Evolutionary conservation across 2,329 filamentous ascomycete genomes (phyloP).

Genomic region (Ophiostoma sp.): DNA sequence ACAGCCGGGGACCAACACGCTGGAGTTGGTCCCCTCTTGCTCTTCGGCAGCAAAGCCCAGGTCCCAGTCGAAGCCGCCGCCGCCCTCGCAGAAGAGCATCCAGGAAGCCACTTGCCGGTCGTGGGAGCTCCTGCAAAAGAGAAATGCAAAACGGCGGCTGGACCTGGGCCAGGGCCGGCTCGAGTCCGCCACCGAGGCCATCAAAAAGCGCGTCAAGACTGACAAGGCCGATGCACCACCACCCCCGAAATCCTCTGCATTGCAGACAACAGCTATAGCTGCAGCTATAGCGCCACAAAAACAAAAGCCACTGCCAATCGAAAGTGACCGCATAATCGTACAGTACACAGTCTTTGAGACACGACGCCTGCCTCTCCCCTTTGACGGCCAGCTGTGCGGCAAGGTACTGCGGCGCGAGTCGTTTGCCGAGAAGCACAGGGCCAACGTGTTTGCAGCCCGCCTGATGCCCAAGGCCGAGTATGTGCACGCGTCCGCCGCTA

Average conservation of each 20-base stretch:
- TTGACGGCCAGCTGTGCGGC: constrained; percentile 11
- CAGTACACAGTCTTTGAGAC: constrained; percentile 14
- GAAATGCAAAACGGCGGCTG: background rate
- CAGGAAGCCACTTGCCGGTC: background rate
- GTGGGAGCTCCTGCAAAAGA: background rate
- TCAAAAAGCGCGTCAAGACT: background rate
- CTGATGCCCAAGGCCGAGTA: constrained; percentile 12
- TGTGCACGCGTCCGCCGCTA: background rate
- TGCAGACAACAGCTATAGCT: background rate
- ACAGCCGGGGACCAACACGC: background rate
- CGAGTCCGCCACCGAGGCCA: background rate
- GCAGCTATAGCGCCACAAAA: background rate
- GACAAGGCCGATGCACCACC: constrained; percentile 1
- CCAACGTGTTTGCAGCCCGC: background rate
- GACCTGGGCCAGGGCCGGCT: background rate
- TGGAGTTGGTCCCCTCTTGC: background rate
- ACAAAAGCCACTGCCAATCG: background rate
- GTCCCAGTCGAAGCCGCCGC: background rate
- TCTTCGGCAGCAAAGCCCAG: background rate
- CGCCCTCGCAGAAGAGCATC: background rate
- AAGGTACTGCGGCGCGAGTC: constrained; percentile 10
- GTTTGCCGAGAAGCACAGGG: constrained; percentile 9
- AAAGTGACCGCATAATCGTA: background rate
- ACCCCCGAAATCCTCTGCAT: background rate
- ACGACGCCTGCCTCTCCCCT: background rate